Evolutionary conservation across 495 filamentous ascomycete species (phyloP), one percentile per base, ranked within the genome.

Genomic region (Podospora appendiculata): DNA sequence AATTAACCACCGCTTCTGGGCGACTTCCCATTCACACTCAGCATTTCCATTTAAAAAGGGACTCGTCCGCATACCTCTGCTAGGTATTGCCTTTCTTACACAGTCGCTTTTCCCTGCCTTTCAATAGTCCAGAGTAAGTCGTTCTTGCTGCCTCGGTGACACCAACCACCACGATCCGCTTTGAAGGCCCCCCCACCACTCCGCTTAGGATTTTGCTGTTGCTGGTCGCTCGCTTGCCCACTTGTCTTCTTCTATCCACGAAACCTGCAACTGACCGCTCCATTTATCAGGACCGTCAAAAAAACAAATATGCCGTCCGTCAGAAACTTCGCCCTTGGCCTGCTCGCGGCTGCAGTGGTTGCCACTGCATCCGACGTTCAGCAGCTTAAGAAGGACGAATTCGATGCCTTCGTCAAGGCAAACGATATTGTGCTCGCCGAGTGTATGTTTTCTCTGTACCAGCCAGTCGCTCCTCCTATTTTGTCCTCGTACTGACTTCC

Each of bases 381-480:
- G 55, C 79, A 88, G 35, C 73, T 99, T 52, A 92, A 83, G 68
- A 86, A 81, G 69, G 90, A 93, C 59, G 90, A 80, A 41, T 97
- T 98, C 63, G 71, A 84, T 43, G 78, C 80, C 46, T 99, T 96
- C 72, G 72, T 99, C 55, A 88, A 84, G 60, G 78, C 85, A 54
- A 83, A 97, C 66, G 83, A 87, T 59, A 78, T 97, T 50, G 86
- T 88, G 34, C 80, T 90, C 47, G 85, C 85, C 61, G 86, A 90
- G 67, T 90, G 86, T 88, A 74, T 70, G 82, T 73, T 46, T 47
- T 42, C 8, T 25, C 25, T 5, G 25, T 5, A 10, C 40, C 16
- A 46, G 7, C 10, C 12, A 50, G 50, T 32, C 45, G 16, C 41
- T 18, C 16, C 14, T 38, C 34, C 6, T 32, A 7, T 42, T 41